Base-by-base conservation (phyloP, 495 filamentous ascomycete species). In the Melanomma pulvis-pyrius region DNA sequence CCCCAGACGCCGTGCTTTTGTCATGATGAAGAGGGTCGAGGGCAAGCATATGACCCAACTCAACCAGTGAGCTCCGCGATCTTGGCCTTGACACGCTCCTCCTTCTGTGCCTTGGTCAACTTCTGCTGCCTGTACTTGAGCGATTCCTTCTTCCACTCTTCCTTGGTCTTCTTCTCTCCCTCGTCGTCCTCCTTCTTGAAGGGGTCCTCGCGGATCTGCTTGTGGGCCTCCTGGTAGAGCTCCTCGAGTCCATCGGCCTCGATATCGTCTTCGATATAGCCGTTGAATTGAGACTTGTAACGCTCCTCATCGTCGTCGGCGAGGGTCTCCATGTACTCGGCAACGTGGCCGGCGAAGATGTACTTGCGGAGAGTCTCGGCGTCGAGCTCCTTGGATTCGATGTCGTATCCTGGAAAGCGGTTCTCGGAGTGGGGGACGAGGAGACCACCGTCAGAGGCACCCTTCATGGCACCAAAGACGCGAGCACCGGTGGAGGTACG, bases 301-400 rank as follows among this genome's bases (percentile, higher is more conserved):
- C 94, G 92, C 86, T 99, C 94, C 89, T 99, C 94, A 79, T 99
- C 94, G 79, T 99, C 94, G 78, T 99, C 94, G 78, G 96, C 96
- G 71, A 99, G 90, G 47, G 88, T 93, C 89, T 99, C 94, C 94
- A 99, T 99, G 86, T 98, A 99, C 87, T 99, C 94, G 67, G 92
- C 91, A 69, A 99, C 89, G 86, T 99, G 94, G 55, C 94, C 93
- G 77, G 87, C 96, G 77, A 92, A 90, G 86, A 99, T 99, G 88
- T 99, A 98, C 85, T 93, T 96, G 85, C 93, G 90, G 75, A 99
- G 89, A 66, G 86, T 89, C 78, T 99, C 94, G 72, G 93, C 87
- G 72, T 99, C 94, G 74, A 99, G 91, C 85, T 97, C 88, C 86
- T 99, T 92, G 73, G 81, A 79, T 84, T 99, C 94, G 32, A 97